These are phyloP conservation scores for Neofusicoccum umdonicola DNA, from an alignment of 2,329 filamentous ascomycete genomes.

Conservation along the genomic window DNA sequence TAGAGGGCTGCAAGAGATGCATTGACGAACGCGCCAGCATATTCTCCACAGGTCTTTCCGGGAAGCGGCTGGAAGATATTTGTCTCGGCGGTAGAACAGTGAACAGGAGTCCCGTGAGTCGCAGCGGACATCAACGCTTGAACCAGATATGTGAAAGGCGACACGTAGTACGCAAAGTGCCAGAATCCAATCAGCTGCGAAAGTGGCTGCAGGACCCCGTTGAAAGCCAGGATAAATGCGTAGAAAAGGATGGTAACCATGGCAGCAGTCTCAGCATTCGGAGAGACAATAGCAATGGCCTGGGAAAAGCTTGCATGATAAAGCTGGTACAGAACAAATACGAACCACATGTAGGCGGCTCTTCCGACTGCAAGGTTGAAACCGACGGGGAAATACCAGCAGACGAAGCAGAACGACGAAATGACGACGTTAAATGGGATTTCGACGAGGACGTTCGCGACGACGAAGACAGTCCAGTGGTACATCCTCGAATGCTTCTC, in stretches of 20 bases:
- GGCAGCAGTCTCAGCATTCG: slow-evolving; percentile 65
- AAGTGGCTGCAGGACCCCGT: slow-evolving; percentile 61
- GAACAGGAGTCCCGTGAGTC: slow-evolving; percentile 47
- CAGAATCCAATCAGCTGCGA: slow-evolving; percentile 65
- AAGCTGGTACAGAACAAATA: slow-evolving; percentile 65
- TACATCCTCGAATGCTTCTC: slow-evolving; percentile 67
- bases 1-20: slow-evolving; percentile 41
- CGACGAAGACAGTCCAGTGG: slow-evolving; percentile 71
- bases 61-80: slow-evolving; percentile 40
- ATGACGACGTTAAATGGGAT: slow-evolving; percentile 65
- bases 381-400: slow-evolving; percentile 62
- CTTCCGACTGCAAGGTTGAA: slow-evolving; percentile 49
- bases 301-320: slow-evolving; percentile 72
- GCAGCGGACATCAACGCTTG: slow-evolving; percentile 39
- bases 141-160: slow-evolving; percentile 65
- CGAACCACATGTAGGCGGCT: slow-evolving; percentile 64
- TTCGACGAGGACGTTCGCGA: slow-evolving; percentile 70
- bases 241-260: slow-evolving; percentile 62
- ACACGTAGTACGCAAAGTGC: slow-evolving; percentile 73
- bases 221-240: slow-evolving; percentile 60
- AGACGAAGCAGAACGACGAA: slow-evolving; percentile 61
- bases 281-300: slow-evolving; percentile 69
- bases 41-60: slow-evolving; percentile 43
- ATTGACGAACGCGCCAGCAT: slow-evolving; percentile 43
- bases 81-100: slow-evolving; percentile 46